Evolutionary conservation across 148 eudicot species (phyloP).

Genomic region (Rhododendron molle): DNA sequence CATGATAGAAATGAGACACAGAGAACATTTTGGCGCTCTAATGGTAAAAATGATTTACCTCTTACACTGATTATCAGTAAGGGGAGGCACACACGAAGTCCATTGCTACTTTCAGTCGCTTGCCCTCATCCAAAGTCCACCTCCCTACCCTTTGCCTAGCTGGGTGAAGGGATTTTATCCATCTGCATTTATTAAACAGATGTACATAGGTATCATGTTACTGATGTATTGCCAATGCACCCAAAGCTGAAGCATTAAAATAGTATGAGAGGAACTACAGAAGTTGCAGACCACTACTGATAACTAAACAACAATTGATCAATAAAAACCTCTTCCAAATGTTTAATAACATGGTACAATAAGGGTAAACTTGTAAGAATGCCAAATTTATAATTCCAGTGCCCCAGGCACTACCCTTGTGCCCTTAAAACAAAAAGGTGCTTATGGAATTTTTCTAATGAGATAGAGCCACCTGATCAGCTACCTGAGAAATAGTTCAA

Average conservation of each 20-base stretch:
- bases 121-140: conserved; percentile 72
- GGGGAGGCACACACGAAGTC: conserved; percentile 62
- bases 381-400: background rate
- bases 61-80: conserved; percentile 83
- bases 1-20: background rate
- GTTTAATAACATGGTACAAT: background rate
- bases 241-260: background rate
- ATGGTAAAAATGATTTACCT: conserved; percentile 38
- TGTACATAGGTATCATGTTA: background rate
- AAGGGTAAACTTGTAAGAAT: background rate
- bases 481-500: background rate
- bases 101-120: conserved; percentile 71
- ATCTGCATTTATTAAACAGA: conserved; percentile 36
- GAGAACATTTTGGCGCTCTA: background rate
- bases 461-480: background rate
- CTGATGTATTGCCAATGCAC: background rate
- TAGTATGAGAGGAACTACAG: background rate
- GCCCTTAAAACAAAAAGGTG: background rate
- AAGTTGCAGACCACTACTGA: background rate
- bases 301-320: background rate
- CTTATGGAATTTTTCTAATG: background rate
- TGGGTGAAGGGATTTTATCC: conserved; percentile 81
- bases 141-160: conserved; percentile 68
- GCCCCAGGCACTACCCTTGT: background rate
- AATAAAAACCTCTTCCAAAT: background rate